phyloP scores from a whole-genome alignment of 2,329 filamentous ascomycete genomes.

The Clonostachys chloroleuca region DNA sequence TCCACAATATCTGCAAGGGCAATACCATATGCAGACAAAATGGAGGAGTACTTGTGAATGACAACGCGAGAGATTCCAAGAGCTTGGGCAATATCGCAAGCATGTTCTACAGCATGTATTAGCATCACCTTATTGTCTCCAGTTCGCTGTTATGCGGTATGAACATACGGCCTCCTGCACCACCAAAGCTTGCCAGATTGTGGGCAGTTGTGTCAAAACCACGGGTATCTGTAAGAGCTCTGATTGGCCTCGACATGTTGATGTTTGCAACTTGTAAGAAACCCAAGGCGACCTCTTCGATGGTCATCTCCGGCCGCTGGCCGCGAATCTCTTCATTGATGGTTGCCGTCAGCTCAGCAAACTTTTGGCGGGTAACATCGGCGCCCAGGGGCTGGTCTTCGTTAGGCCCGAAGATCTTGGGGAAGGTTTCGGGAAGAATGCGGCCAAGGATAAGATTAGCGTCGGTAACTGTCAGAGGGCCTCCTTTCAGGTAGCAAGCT shows the following conservation, averaged over 20 bases:
- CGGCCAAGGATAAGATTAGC: slow-evolving; percentile 65
- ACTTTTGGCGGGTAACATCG: slow-evolving; percentile 27
- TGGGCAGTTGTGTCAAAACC: slow-evolving; percentile 22
- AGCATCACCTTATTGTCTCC: no score
- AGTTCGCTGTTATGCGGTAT: background rate
- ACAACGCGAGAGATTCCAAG: slow-evolving; percentile 32
- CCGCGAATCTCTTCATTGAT: slow-evolving; percentile 31
- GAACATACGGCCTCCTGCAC: slow-evolving; percentile 57
- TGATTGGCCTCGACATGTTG: slow-evolving; percentile 71
- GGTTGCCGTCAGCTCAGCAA: slow-evolving; percentile 27
- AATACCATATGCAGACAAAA: slow-evolving; percentile 39
- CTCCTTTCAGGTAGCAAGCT: slow-evolving; percentile 65
- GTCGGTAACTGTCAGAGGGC: slow-evolving; percentile 68
- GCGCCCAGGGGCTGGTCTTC: slow-evolving; percentile 50
- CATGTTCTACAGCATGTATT: slow-evolving; percentile 29
- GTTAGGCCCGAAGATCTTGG: slow-evolving; percentile 66
- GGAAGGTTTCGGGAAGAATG: slow-evolving; percentile 54
- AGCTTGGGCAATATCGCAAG: slow-evolving; percentile 30
- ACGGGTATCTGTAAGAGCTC: slow-evolving; percentile 46
- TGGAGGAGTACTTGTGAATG: slow-evolving; percentile 33
- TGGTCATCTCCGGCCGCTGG: slow-evolving; percentile 10
- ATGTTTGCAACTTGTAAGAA: slow-evolving; percentile 75
- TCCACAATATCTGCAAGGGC: slow-evolving; percentile 38
- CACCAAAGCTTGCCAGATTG: slow-evolving; percentile 48
- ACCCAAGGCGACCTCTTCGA: slow-evolving; percentile 52